Evolutionary conservation across 2,329 filamentous ascomycete species (phyloP).

Genomic region (Colletotrichum eleusines): DNA sequence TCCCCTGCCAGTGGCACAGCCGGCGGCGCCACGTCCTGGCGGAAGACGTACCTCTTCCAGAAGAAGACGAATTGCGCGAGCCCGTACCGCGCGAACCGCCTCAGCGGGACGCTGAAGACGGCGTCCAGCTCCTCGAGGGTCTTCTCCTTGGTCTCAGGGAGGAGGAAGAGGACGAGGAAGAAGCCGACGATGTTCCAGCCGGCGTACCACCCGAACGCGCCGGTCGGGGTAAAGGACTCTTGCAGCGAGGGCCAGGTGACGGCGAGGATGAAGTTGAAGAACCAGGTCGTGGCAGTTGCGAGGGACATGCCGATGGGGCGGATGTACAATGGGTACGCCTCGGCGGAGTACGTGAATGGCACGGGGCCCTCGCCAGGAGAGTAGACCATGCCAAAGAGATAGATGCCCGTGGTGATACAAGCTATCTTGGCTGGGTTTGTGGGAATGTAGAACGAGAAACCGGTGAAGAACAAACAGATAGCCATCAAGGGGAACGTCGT

Average conservation of each 20-base stretch:
- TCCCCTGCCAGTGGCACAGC: conserved; percentile 18
- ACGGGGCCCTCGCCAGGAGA: conserved; percentile 72
- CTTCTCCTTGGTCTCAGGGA: conserved; percentile 59
- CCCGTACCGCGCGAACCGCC: conserved; percentile 40
- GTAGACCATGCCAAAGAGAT: conserved; percentile 64
- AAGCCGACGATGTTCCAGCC: conserved; percentile 62
- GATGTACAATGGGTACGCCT: conserved; percentile 74
- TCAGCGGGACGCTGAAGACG: conserved; percentile 33
- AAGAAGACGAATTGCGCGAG: conserved; percentile 46
- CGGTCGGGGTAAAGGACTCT: conserved; percentile 58
- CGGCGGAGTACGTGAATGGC: conserved; percentile 75
- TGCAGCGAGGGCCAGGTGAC: conserved; percentile 62
- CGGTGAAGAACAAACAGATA: conserved; percentile 60
- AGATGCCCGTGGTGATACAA: conserved; percentile 62
- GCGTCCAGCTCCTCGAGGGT: conserved; percentile 58
- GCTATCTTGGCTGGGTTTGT: conserved; percentile 52
- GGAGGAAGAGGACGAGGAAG: conserved; percentile 55
- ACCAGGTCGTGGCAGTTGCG: conserved; percentile 65
- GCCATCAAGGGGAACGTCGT: conserved; percentile 75
- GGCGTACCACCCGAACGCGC: conserved; percentile 63
- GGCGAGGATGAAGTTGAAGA: conserved; percentile 57
- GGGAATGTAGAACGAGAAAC: conserved; percentile 61
- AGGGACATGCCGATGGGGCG: conserved; percentile 72
- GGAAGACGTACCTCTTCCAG: conserved; percentile 44
- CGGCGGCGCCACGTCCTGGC: conserved; percentile 39